These are phyloP conservation scores for Colletotrichum sublineola DNA, from an alignment of 2,329 filamentous ascomycete species.

Conservation along the genomic window DNA sequence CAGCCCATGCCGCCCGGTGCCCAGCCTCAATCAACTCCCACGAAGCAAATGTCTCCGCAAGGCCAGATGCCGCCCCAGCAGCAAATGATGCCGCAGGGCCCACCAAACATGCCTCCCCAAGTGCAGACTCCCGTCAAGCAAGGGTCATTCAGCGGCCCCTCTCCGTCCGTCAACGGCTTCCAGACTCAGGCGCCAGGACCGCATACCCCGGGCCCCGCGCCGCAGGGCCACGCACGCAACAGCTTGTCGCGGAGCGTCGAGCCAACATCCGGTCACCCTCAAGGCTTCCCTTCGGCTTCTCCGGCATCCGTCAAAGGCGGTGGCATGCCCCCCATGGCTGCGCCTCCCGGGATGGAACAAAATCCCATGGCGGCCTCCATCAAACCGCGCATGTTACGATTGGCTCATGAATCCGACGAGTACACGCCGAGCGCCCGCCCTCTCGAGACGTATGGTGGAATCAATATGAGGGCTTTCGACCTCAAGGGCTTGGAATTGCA, in stretches of 20 bases:
- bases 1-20: constrained; percentile 51
- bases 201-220: constrained; percentile 58
- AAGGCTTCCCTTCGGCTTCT: constrained; percentile 61
- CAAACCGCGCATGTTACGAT: constrained; percentile 54
- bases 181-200: constrained; percentile 59
- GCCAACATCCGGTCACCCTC: constrained; percentile 53
- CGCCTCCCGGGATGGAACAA: constrained; percentile 42
- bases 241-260: constrained; percentile 67
- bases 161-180: constrained; percentile 62
- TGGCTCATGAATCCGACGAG: constrained; percentile 62
- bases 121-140: constrained; percentile 60
- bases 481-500: constrained; percentile 77
- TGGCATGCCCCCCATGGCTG: constrained; percentile 55
- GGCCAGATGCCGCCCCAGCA: constrained; percentile 46
- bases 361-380: constrained; percentile 38
- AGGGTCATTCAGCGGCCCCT: constrained; percentile 61
- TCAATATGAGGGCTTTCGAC: constrained; percentile 75
- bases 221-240: constrained; percentile 61
- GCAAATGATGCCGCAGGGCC: constrained; percentile 55
- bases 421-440: constrained; percentile 69
- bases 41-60: constrained; percentile 56
- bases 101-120: constrained; percentile 50
- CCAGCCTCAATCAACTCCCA: constrained; percentile 54
- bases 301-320: constrained; percentile 59
- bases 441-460: constrained; percentile 76